A percentile compares a stretch with the other conserved stretches of the same genome.
These are phyloP conservation scores for Pseudopithomyces chartarum DNA, from an alignment of 2,329 filamentous ascomycete genomes.

Conservation along the genomic window DNA sequence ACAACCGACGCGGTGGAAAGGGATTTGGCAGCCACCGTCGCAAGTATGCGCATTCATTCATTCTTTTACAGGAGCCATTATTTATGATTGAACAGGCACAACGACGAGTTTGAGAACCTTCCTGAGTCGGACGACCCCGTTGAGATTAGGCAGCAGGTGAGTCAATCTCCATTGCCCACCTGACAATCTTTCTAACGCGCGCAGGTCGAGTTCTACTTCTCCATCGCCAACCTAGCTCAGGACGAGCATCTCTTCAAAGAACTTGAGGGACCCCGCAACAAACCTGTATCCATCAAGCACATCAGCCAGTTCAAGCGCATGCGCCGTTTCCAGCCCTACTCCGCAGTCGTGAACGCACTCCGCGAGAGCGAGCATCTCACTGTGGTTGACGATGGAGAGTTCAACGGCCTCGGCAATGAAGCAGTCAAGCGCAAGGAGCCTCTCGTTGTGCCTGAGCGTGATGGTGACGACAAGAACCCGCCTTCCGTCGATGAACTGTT, in stretches of 20 bases:
- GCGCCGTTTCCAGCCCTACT: slow-evolving; percentile 89
- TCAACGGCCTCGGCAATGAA: slow-evolving; percentile 47
- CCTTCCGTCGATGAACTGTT: slow-evolving; percentile 49
- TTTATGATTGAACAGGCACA: slow-evolving; percentile 25
- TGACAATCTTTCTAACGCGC: slow-evolving; percentile 19
- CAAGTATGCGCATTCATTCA: slow-evolving; percentile 11
- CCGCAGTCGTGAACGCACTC: slow-evolving; percentile 80
- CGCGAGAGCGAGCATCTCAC: slow-evolving; percentile 76
- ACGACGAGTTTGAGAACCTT: slow-evolving; percentile 50
- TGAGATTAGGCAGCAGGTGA: slow-evolving; percentile 82
- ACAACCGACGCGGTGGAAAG: slow-evolving; percentile 12
- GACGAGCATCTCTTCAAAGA: slow-evolving; percentile 86
- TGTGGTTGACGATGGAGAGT: slow-evolving; percentile 74
- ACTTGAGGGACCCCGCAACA: slow-evolving; percentile 79
- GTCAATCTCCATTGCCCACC: slow-evolving; percentile 11
- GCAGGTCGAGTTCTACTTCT: slow-evolving; percentile 95
- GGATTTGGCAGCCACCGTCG: slow-evolving; percentile 20
- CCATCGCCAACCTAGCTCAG: slow-evolving; percentile 83
- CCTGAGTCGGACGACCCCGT: slow-evolving; percentile 77
- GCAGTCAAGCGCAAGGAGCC: slow-evolving; percentile 73
- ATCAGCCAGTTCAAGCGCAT: slow-evolving; percentile 93
- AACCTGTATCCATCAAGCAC: slow-evolving; percentile 75
- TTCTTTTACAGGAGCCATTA: not conserved
- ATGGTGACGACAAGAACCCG: slow-evolving; percentile 35
- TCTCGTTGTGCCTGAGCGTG: slow-evolving; percentile 45